Evolutionary conservation across 2,329 filamentous ascomycete species (phyloP).

Genomic region (Phaeoacremonium minimum): DNA sequence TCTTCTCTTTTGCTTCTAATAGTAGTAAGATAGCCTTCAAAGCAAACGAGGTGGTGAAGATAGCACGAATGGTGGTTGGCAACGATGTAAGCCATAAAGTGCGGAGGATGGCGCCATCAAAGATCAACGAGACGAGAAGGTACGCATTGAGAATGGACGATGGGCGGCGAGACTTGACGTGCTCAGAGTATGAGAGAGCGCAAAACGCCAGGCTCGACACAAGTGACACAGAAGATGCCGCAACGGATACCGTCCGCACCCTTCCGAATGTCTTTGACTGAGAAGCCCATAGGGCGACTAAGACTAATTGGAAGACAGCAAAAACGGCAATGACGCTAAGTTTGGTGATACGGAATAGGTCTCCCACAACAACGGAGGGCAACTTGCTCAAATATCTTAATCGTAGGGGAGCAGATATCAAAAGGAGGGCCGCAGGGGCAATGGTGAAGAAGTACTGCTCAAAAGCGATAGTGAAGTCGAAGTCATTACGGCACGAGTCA

Average conservation of each 20-base stretch:
- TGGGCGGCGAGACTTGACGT: slow-evolving; percentile 23
- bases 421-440: slow-evolving; percentile 21
- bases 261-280: slow-evolving; percentile 9
- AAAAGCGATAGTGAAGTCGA: slow-evolving; percentile 48
- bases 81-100: slow-evolving; percentile 26
- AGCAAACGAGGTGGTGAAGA: slow-evolving; percentile 27
- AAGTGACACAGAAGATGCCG: slow-evolving; percentile 25
- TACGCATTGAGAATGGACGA: slow-evolving; percentile 27
- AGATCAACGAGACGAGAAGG: slow-evolving; percentile 24
- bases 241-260: slow-evolving; percentile 21
- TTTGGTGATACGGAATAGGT: slow-evolving; percentile 18
- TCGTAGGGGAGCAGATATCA: slow-evolving; percentile 25
- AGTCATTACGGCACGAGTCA: slow-evolving; percentile 35
- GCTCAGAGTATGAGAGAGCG: slow-evolving; percentile 25
- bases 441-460: slow-evolving; percentile 28
- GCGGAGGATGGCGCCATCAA: slow-evolving; percentile 27
- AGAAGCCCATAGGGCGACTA: slow-evolving; percentile 25
- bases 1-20: slow-evolving; percentile 34
- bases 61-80: slow-evolving; percentile 18
- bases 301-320: slow-evolving; percentile 24
- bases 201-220: slow-evolving; percentile 23
- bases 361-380: slow-evolving; percentile 17
- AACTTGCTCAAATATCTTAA: slow-evolving; percentile 18
- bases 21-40: slow-evolving; percentile 29
- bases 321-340: slow-evolving; percentile 18